A percentile compares a stretch with the other conserved stretches of the same genome.
Evolutionary conservation across 1,284 basidiomycete species (phyloP).

Genomic region (Malassezia vespertilionis): DNA sequence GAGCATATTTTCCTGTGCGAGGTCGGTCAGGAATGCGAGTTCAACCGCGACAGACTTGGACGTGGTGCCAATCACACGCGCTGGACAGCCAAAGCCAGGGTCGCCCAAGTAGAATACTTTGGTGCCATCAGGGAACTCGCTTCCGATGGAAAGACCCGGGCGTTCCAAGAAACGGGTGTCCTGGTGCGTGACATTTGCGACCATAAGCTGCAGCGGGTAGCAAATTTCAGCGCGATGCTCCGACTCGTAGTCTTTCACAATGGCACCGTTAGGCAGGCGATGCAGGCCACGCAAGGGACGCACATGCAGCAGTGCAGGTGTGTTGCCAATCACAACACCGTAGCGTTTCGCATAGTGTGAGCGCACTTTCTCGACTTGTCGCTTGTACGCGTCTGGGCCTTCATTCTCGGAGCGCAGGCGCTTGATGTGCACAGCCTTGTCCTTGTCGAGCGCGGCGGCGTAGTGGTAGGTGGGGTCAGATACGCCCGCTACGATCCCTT

Average conservation of each 20-base stretch:
- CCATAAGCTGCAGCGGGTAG: conserved; percentile 56
- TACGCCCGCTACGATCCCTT: conserved; percentile 74
- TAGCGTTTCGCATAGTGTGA: conserved; percentile 71
- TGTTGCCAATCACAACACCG: conserved; percentile 70
- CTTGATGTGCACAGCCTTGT: not conserved
- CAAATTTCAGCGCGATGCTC: conserved; percentile 64
- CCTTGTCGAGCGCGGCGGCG: conserved; percentile 58
- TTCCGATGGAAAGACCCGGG: conserved; percentile 65
- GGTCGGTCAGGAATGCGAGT: conserved; percentile 32
- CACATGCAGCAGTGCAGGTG: conserved; percentile 49
- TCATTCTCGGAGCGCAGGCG: not conserved
- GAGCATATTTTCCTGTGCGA: conserved; percentile 32
- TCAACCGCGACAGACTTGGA: conserved; percentile 32
- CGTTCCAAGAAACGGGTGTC: conserved; percentile 50
- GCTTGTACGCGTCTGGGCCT: not conserved
- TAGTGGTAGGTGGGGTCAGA: conserved; percentile 64
- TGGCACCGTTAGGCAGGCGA: conserved; percentile 72
- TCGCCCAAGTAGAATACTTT: conserved; percentile 92
- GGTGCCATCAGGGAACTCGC: conserved; percentile 80
- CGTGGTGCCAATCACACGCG: conserved; percentile 67
- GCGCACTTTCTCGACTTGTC: not conserved
- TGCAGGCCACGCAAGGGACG: conserved; percentile 60
- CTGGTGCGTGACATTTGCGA: conserved; percentile 30
- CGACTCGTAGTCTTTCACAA: conserved; percentile 87
- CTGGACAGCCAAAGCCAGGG: conserved; percentile 85